Base-by-base conservation (phyloP, 2,329 filamentous ascomycete species). In the Phialophora expanda region DNA sequence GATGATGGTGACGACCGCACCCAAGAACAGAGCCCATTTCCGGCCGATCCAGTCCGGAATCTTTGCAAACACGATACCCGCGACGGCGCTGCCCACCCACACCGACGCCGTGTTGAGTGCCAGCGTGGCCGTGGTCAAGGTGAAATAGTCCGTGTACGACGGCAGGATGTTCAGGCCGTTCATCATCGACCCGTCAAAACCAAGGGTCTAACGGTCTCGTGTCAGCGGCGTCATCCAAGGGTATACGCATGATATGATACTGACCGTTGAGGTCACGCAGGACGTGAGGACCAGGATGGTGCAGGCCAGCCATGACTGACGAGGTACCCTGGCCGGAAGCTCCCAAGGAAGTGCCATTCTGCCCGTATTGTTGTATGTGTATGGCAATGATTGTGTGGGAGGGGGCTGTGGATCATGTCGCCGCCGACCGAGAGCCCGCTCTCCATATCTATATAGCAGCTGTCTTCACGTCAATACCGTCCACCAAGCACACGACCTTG, bases 81-180 rank as follows among this genome's bases (percentile, higher is more conserved):
- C 81, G 5, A 86, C 59, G 32, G 79, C 76, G 34, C 79, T 79
- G 11, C 85, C 85, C 56, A 87, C 83, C 70, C 81, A 86, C n/a
- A 83, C 79, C 1, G 83, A 82, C 0, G 84, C 81, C 4, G 84
- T 87, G 69, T 86, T 86, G 17, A 87, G 77, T 3, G 82, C 84
- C 0, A 79, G 83, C 0, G 84, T 85, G 0, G 82, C 80, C 0
- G 81, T 73, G n/a, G 76, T 86, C 7, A 87, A 79, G 3, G 79
- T 70, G 75, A 87, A 87, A 72, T 87, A 87, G 44, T 85, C 78
- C 0, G 78, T 81, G 72, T 87, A 87, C 0, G 80, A 81, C 0
- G 84, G 84, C 17, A 87, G 73, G 65, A 87, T 86, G 65, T 86
- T 84, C 26, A 88, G 78, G 0, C 83, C 84, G 66, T 86, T 86